Evolutionary conservation across 2,329 filamentous ascomycete genomes (phyloP).

Genomic region (Cladophialophora bantiana): DNA sequence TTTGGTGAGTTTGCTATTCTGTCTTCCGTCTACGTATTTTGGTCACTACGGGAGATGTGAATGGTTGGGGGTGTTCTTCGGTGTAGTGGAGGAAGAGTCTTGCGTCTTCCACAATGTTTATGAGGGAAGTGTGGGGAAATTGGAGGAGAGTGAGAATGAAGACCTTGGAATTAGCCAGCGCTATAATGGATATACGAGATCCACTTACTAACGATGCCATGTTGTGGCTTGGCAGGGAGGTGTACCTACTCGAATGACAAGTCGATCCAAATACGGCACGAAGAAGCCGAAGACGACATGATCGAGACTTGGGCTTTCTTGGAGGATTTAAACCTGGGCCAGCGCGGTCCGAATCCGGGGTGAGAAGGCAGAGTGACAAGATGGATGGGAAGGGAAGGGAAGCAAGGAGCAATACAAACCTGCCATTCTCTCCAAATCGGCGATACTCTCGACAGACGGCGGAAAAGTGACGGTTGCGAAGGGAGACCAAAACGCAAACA

Average conservation of each 20-base stretch:
- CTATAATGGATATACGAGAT: neutral
- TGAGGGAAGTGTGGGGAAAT: neutral
- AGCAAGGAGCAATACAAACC: neutral
- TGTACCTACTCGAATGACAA: constrained; percentile 81
- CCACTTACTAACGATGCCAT: neutral
- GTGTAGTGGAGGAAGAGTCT: too few relatives aligned
- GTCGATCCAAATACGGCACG: constrained; percentile 94
- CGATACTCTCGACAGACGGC: neutral
- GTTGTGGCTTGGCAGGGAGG: constrained; percentile 69
- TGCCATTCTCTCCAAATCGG: neutral
- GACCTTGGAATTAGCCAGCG: neutral
- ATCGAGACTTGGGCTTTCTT: neutral
- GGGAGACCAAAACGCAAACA: neutral
- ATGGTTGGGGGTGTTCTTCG: too few relatives aligned
- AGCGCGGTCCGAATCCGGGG: neutral
- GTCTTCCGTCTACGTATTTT: neutral
- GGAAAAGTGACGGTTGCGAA: neutral
- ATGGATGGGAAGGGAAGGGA: neutral
- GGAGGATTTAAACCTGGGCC: neutral
- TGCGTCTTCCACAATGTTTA: neutral
- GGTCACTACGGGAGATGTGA: too few relatives aligned
- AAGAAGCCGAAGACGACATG: constrained; percentile 93
- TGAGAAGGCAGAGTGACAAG: neutral
- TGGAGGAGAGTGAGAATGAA: neutral
- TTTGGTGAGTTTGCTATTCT: constrained; percentile 71